A percentile compares a stretch with the other conserved stretches of the same genome.
Evolutionary conservation across 306 rosid species (phyloP).

Genomic region (Ziziphus jujuba): DNA sequence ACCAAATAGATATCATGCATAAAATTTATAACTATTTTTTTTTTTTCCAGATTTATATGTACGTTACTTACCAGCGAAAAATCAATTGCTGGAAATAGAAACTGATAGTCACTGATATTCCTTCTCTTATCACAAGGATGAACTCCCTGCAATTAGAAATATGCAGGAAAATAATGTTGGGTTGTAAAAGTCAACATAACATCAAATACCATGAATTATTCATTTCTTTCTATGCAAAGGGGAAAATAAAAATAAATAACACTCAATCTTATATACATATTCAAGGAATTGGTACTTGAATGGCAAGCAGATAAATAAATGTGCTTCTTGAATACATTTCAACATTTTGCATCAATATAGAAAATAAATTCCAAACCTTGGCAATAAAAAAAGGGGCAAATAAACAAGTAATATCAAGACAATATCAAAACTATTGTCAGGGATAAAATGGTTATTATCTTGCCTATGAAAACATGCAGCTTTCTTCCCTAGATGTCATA

Average conservation of each 20-base stretch:
- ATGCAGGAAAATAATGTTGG: slow-evolving; percentile 3
- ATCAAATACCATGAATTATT: slow-evolving; percentile 2
- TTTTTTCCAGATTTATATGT: slow-evolving; percentile 3
- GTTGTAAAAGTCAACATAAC: not conserved
- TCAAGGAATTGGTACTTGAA: too few relatives aligned
- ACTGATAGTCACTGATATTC: slow-evolving; percentile 38
- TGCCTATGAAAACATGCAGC: not conserved
- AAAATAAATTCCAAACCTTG: not conserved
- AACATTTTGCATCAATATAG: too few relatives aligned
- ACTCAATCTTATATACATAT: too few relatives aligned
- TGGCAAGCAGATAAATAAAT: too few relatives aligned
- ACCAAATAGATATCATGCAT: slow-evolving; percentile 30
- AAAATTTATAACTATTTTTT: slow-evolving; percentile 18
- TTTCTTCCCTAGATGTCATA: not conserved
- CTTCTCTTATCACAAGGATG: slow-evolving; percentile 50
- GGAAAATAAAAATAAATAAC: too few relatives aligned
- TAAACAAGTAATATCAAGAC: not conserved
- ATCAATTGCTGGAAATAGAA: slow-evolving; percentile 44
- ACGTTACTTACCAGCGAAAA: slow-evolving; percentile 44
- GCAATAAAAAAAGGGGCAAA: not conserved
- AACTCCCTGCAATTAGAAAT: slow-evolving; percentile 40
- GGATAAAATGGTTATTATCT: not conserved
- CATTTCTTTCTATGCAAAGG: too few relatives aligned
- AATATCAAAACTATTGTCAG: slow-evolving; percentile 1
- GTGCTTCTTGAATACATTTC: too few relatives aligned